Conservation (phyloP, 1,139 yeast species). For the Schizosaccharomyces versatilis region DNA sequence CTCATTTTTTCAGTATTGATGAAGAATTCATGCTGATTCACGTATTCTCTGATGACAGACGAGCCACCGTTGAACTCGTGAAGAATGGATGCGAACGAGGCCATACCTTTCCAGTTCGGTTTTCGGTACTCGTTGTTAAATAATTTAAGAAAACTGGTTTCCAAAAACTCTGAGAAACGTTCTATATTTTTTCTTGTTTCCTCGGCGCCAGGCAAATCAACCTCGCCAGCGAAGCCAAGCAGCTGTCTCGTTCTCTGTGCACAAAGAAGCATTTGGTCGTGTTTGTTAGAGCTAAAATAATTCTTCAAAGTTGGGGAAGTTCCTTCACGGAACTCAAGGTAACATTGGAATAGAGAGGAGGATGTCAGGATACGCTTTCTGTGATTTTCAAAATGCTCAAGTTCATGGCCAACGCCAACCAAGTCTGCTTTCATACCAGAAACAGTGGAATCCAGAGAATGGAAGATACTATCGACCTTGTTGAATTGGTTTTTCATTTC, state of each 20-base stretch:
- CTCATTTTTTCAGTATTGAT: constrained; percentile 28
- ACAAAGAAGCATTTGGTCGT: constrained; percentile 1
- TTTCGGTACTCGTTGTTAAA: constrained; percentile 25
- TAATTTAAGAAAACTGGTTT: constrained; percentile 27
- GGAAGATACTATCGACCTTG: background rate
- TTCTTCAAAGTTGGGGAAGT: background rate
- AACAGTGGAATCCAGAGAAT: background rate
- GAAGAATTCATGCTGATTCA: constrained; percentile 58
- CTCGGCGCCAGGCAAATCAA: constrained; percentile 13
- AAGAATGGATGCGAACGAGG: constrained; percentile 51
- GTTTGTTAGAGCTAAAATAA: background rate
- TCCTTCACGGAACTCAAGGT: background rate
- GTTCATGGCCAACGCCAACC: background rate
- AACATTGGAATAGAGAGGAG: background rate
- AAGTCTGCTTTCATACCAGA: background rate
- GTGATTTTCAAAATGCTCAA: background rate
- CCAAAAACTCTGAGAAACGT: constrained; percentile 57
- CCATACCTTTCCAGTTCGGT: constrained; percentile 50
- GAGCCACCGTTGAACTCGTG: constrained; percentile 70
- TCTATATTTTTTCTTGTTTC: constrained; percentile 26
- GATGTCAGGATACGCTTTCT: background rate
- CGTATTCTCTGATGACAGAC: constrained; percentile 62
- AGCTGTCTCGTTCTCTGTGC: constrained; percentile 24
- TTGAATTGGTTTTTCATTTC: background rate
- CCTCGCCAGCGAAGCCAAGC: constrained; percentile 37